Evolutionary conservation across 441 rosid species (phyloP).

Genomic region (Arabidopsis hybrid): DNA sequence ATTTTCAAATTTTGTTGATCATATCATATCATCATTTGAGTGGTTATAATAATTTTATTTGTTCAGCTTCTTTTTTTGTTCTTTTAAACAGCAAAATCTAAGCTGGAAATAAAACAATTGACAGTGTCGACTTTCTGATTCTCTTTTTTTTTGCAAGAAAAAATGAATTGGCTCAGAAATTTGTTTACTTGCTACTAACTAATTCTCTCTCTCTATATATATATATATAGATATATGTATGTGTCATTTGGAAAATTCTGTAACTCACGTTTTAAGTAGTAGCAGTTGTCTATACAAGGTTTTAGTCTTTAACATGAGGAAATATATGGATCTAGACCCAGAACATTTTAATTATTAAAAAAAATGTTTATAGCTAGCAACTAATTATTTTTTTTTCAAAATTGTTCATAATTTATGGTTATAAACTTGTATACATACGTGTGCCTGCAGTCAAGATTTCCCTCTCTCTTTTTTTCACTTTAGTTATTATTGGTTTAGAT

Average conservation of each 20-base stretch:
- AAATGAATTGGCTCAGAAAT: neutral
- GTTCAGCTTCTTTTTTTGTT: too few relatives aligned
- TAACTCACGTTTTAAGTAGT: too few relatives aligned
- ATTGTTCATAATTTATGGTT: neutral
- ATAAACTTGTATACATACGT: neutral
- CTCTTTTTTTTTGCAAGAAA: neutral
- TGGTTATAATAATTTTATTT: neutral
- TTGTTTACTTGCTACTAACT: neutral
- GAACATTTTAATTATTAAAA: too few relatives aligned
- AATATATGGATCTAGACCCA: too few relatives aligned
- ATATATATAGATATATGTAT: too few relatives aligned
- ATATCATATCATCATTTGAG: conserved; percentile 3
- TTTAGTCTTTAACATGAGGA: too few relatives aligned
- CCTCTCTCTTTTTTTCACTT: too few relatives aligned
- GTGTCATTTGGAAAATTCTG: neutral
- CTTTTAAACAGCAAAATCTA: too few relatives aligned
- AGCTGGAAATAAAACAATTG: too few relatives aligned
- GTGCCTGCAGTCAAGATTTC: neutral
- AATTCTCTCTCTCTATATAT: too few relatives aligned
- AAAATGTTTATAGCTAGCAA: neutral
- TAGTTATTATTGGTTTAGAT: too few relatives aligned
- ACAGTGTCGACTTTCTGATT: neutral
- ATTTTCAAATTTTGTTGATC: neutral
- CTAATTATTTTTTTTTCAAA: neutral
- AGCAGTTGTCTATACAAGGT: too few relatives aligned